Conservation (phyloP, 169 alveolate genomes). For the Perkinsus olseni region DNA sequence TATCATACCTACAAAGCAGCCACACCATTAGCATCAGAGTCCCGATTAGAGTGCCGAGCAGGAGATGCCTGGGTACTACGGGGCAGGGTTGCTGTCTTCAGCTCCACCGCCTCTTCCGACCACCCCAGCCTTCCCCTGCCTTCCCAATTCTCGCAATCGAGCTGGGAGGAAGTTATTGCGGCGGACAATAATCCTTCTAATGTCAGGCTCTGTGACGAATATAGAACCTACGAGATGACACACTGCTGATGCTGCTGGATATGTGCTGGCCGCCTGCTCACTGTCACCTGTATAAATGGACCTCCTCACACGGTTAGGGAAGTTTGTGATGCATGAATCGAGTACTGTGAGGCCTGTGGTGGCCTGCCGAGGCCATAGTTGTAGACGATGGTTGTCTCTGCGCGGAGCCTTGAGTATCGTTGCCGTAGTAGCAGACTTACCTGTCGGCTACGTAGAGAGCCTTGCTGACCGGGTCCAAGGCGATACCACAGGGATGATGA, state of each 20-base stretch:
- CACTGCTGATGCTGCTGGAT: background rate
- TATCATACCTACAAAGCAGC: too few species aligned
- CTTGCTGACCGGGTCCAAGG: background rate
- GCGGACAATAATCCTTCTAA: background rate
- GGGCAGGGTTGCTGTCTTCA: background rate
- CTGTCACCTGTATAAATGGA: background rate
- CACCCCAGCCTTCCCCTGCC: background rate
- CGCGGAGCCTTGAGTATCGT: too few species aligned
- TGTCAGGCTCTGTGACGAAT: background rate
- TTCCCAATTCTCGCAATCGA: background rate
- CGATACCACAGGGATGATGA: background rate
- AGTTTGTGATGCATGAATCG: background rate
- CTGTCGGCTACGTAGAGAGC: background rate
- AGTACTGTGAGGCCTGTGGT: background rate
- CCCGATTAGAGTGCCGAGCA: too few species aligned
- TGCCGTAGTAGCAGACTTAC: background rate
- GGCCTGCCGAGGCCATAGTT: background rate
- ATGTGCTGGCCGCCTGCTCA: too few species aligned
- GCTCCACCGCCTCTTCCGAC: background rate
- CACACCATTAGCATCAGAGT: too few species aligned
- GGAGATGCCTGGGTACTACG: too few species aligned
- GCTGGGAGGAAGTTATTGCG: background rate
- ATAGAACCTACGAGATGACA: background rate
- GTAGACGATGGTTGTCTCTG: background rate
- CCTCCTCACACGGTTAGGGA: background rate